phyloP scores from a whole-genome alignment of 129 eudicot species.

The Arctium lappa region DNA sequence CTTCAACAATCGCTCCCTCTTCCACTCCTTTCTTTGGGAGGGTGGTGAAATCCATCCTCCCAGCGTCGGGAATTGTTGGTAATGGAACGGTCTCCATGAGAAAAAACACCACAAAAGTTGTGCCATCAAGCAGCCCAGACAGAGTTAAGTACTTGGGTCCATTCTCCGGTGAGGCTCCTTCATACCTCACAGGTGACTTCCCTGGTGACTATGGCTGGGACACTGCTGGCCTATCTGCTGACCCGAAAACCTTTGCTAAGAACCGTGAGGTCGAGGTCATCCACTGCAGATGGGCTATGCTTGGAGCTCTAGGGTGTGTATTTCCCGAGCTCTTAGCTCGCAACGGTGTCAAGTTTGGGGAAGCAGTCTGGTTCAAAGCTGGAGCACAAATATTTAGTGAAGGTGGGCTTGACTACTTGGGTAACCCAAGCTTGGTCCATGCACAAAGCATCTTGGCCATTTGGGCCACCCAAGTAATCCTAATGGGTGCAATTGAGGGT shows the following conservation, averaged over 20 bases:
- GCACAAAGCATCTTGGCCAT: conserved; percentile 5
- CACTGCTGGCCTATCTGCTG: conserved; percentile 6
- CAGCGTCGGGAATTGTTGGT: no score
- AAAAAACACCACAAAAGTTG: not conserved
- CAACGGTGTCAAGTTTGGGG: no score
- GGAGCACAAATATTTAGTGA: not conserved
- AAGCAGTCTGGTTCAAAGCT: no score
- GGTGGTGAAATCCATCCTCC: no score
- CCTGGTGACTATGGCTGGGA: conserved; percentile 4
- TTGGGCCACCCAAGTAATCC: conserved; percentile 3
- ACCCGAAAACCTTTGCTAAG: conserved; percentile 12
- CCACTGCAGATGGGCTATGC: no score
- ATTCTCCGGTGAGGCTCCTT: conserved; percentile 12
- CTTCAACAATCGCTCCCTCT: no score
- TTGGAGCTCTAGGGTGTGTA: no score
- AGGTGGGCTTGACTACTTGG: conserved; percentile 14
- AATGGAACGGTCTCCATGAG: no score
- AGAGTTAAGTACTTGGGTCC: conserved; percentile 11
- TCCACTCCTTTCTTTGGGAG: no score
- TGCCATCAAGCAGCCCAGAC: not conserved
- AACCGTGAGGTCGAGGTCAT: no score
- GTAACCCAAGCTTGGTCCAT: conserved; percentile 15
- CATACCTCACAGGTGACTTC: not conserved
- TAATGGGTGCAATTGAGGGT: conserved; percentile 15
- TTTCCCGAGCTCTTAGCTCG: no score